Conservation (phyloP, 148 eudicot genomes). For the Persicaria tinctoria region DNA sequence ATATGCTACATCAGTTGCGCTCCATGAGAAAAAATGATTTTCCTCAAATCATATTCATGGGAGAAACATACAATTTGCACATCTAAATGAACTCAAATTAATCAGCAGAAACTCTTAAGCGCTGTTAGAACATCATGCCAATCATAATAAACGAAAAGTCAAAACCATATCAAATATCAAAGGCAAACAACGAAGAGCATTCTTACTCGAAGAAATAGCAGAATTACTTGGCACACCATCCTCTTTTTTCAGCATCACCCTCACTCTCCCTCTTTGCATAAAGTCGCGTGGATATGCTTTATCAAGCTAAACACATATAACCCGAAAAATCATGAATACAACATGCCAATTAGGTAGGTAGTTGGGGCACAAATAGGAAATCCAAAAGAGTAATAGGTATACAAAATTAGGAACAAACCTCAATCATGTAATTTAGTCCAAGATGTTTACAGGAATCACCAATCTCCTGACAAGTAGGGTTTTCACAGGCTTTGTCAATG, state of each 20-base stretch:
- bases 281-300: slow-evolving; percentile 91
- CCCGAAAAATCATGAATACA: not conserved
- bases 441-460: slow-evolving; percentile 61
- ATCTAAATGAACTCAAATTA: not conserved
- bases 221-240: slow-evolving; percentile 69
- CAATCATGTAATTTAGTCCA: slow-evolving; percentile 52
- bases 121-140: not conserved
- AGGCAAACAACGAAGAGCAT: not conserved
- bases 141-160: not conserved
- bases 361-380: not conserved
- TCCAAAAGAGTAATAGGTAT: not conserved
- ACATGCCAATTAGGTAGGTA: not conserved
- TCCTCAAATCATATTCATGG: not conserved
- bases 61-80: not conserved
- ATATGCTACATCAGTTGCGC: not conserved
- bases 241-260: slow-evolving; percentile 65
- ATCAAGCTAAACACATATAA: slow-evolving; percentile 32
- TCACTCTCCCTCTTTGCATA: slow-evolving; percentile 82
- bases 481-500: slow-evolving; percentile 70
- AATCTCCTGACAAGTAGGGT: slow-evolving; percentile 66
- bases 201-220: slow-evolving; percentile 64
- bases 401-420: slow-evolving; percentile 30
- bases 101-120: not conserved
- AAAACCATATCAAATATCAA: not conserved
- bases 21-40: not conserved